Conservation (phyloP, 140 eudicot genomes). For the Oenanthe javanica region DNA sequence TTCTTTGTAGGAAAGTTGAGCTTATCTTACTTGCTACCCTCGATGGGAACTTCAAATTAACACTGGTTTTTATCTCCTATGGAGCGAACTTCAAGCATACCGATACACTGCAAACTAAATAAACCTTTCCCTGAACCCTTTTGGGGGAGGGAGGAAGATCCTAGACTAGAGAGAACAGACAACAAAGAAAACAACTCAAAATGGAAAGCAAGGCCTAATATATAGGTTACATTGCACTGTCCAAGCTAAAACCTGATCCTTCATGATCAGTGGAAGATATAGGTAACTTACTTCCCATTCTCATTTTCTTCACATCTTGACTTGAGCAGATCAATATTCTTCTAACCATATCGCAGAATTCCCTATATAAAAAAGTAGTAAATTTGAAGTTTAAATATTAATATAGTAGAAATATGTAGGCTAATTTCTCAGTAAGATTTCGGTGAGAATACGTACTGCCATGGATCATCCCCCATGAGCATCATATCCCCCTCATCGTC, state of each 20-base stretch:
- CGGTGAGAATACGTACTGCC: conserved; percentile 57
- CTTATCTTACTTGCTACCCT: background rate
- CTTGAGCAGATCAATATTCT: conserved; percentile 71
- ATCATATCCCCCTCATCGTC: conserved; percentile 98
- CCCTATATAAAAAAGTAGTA: conserved; percentile 29
- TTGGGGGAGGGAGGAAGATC: background rate
- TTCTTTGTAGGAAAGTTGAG: background rate
- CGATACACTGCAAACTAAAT: background rate
- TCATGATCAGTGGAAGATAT: conserved; percentile 33
- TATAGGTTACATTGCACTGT: conserved; percentile 9
- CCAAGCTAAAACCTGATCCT: conserved; percentile 40
- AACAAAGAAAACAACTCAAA: conserved; percentile 1
- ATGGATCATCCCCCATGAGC: conserved; percentile 96
- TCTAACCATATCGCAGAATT: conserved; percentile 77
- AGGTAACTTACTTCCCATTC: conserved; percentile 48
- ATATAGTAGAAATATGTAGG: background rate
- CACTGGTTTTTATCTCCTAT: background rate
- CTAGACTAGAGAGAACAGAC: background rate
- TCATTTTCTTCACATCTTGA: conserved; percentile 90
- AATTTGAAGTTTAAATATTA: background rate
- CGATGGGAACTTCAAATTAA: background rate
- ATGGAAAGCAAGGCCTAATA: background rate
- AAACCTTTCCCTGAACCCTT: conserved; percentile 2
- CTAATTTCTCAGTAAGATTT: background rate
- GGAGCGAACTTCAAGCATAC: background rate